Evolutionary conservation across 106 monocot species (phyloP).

Genomic region (Phalaenopsis equestris): DNA sequence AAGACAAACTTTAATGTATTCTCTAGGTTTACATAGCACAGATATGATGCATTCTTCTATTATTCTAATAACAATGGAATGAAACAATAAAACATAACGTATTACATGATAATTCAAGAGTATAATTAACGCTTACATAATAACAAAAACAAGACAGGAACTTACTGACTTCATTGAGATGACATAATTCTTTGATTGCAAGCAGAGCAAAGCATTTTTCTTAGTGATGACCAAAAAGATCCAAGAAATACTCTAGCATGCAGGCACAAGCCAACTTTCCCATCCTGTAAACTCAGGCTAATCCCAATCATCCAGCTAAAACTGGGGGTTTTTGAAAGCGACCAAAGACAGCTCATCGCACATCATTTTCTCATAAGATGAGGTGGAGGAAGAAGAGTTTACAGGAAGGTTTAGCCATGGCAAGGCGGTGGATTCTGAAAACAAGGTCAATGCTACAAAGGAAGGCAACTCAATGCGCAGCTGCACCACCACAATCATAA

Average conservation of each 20-base stretch:
- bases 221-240: neutral
- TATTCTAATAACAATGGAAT: neutral
- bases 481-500: too few relatives aligned
- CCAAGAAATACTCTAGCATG: neutral
- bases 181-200: neutral
- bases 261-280: neutral
- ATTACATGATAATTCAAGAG: neutral
- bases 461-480: neutral
- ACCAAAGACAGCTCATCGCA: neutral
- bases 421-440: slow-evolving; percentile 2
- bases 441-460: neutral
- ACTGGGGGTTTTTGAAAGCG: neutral
- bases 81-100: neutral
- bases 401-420: neutral
- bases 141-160: neutral
- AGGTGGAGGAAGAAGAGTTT: neutral
- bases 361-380: slow-evolving; percentile 2
- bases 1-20: too few relatives aligned
- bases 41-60: neutral
- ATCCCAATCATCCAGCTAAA: neutral
- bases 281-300: neutral
- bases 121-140: neutral
- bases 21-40: too few relatives aligned
- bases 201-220: neutral
- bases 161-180: too few relatives aligned